Percentiles rank a stretch among this genome's conserved stretches.
These are phyloP conservation scores for Uromyces viciae-fabae DNA, from an alignment of 1,284 basidiomycete genomes.

Conservation along the genomic window DNA sequence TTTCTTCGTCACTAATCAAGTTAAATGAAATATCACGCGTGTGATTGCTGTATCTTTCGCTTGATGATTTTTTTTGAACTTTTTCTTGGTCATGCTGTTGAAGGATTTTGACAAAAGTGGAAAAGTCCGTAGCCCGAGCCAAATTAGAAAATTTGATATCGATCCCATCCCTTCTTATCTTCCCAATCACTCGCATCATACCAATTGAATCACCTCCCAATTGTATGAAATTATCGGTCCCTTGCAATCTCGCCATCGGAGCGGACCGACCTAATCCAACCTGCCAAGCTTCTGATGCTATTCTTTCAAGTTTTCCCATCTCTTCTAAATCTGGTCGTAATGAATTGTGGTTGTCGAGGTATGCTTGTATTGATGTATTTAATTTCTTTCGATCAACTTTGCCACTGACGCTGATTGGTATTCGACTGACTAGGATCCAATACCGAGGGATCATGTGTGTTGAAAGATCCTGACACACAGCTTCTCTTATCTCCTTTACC, in stretches of 20 bases:
- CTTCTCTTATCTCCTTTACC: constrained; percentile 38
- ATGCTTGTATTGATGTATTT: constrained; percentile 16
- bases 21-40: neutral
- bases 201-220: constrained; percentile 51
- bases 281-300: constrained; percentile 47
- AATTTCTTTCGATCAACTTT: constrained; percentile 49
- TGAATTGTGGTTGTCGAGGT: constrained; percentile 33
- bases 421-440: constrained; percentile 48
- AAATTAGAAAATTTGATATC: constrained; percentile 45
- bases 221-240: constrained; percentile 48
- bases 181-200: constrained; percentile 48
- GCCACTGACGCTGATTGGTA: constrained; percentile 49
- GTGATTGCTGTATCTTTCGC: neutral
- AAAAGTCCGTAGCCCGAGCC: constrained; percentile 45
- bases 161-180: constrained; percentile 42
- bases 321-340: neutral
- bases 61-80: neutral
- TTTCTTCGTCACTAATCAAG: neutral
- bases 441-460: constrained; percentile 49
- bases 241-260: constrained; percentile 24
- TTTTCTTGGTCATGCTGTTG: neutral
- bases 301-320: constrained; percentile 26
- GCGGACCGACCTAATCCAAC: constrained; percentile 44
- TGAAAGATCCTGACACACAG: constrained; percentile 46
- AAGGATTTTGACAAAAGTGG: constrained; percentile 45